A percentile compares a stretch with the other conserved stretches of the same genome.
These are phyloP conservation scores for Citrus sp. DNA, from an alignment of 345 rosid genomes.

Conservation along the genomic window DNA sequence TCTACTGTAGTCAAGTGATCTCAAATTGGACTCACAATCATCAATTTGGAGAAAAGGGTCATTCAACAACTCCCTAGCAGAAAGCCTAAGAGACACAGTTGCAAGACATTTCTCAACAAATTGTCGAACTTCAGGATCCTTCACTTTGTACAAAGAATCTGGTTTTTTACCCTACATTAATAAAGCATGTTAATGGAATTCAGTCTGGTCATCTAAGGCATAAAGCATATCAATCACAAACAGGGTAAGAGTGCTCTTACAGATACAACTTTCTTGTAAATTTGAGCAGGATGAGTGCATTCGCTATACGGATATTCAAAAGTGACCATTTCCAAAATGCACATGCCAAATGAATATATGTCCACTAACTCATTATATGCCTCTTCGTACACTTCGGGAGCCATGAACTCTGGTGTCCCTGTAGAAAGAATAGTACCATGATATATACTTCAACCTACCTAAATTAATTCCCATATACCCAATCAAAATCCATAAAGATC, in stretches of 20 bases:
- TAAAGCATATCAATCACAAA: background rate
- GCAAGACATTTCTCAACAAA: slow-evolving; percentile 93
- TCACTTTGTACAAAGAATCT: slow-evolving; percentile 74
- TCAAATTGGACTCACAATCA: slow-evolving; percentile 53
- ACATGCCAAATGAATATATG: slow-evolving; percentile 96
- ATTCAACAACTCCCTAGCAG: slow-evolving; percentile 77
- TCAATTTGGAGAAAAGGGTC: slow-evolving; percentile 74
- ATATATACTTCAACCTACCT: slow-evolving; percentile 2
- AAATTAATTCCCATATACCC: background rate
- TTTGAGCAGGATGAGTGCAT: slow-evolving; percentile 93
- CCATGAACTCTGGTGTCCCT: slow-evolving; percentile 99
- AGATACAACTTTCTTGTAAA: slow-evolving; percentile 96
- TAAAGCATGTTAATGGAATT: slow-evolving; percentile 18
- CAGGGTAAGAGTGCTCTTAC: slow-evolving; percentile 44
- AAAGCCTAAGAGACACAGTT: slow-evolving; percentile 72
- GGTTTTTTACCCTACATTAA: slow-evolving; percentile 84
- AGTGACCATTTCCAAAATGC: slow-evolving; percentile 95
- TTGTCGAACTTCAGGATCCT: slow-evolving; percentile 68
- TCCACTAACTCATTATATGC: slow-evolving; percentile 97
- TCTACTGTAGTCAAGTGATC: slow-evolving; percentile 39
- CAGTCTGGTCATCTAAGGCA: slow-evolving; percentile 1
- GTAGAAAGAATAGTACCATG: slow-evolving; percentile 19
- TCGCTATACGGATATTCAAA: slow-evolving; percentile 97
- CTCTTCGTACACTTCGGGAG: slow-evolving; percentile 97
- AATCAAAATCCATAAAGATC: background rate